Base-by-base conservation (phyloP, 495 filamentous ascomycete genomes). In the Aspergillus nanangensis region DNA sequence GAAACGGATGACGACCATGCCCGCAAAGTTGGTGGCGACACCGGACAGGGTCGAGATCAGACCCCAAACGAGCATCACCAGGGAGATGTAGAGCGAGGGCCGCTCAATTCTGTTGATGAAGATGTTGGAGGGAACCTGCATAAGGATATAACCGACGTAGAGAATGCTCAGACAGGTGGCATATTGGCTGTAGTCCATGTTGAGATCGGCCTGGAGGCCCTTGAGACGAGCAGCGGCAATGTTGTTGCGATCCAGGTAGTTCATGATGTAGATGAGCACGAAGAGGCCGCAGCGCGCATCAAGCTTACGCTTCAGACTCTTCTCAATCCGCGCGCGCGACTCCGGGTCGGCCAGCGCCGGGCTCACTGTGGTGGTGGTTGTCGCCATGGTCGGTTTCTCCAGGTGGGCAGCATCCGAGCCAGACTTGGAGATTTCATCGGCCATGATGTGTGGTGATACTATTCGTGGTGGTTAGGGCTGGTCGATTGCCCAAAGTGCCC, bases 51-150 rank as follows among this genome's bases (percentile, higher is more conserved):
- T 76, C 0, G 81, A 85, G 42, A 88, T 79, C 8, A 79, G 54
- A 20, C 82, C 81, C 84, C 83, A 88, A 4, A 84, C 48, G 24
- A 81, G 67, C 79, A 85, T 86, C 25, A 74, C 72, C 34, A 65
- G 54, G 8, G 80, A 75, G n/a, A 88, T 70, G 54, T 86, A 87
- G 29, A 83, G 42, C 1, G 72, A 79, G 2, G 83, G 84, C 38
- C 66, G 66, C 15, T 56, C 55, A 24, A 74, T 65, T 36, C 63
- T 62, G 48, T 68, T 70, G 51, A 74, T 54, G 45, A 74, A 61
- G 45, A 74, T 57, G 53, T 66, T 71, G 22, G 63, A 68, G 0
- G 61, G 66, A 3, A 67, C 51, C 38, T 57, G 52, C 62, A 63
- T 63, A 40, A 57, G 37, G 43, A 63, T 65, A 46, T 65, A 65